phyloP scores from a whole-genome alignment of 2,329 filamentous ascomycete genomes.

The Trichoderma sp. region DNA sequence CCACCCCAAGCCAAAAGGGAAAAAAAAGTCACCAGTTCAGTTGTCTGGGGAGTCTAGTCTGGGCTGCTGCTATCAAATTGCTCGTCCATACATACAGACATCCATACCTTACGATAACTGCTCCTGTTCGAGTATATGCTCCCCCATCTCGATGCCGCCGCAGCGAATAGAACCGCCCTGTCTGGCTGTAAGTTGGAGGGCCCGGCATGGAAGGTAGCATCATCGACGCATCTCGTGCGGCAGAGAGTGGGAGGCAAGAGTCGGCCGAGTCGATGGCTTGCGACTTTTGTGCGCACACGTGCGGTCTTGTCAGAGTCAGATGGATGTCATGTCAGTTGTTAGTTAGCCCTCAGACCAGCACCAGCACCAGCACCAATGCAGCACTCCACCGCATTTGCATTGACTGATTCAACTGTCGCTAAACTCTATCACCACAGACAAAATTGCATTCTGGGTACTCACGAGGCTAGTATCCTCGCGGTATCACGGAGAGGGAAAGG shows the following conservation, averaged over 20 bases:
- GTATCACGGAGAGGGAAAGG: not conserved
- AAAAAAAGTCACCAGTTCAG: not conserved
- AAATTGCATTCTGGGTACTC: not conserved
- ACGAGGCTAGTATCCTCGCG: not conserved
- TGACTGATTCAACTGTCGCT: not conserved
- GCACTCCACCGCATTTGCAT: not conserved
- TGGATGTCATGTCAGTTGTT: not conserved
- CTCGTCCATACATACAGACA: not conserved
- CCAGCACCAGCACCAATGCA: not conserved
- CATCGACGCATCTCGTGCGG: not conserved
- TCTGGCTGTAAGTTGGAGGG: not conserved
- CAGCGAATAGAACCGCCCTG: not conserved
- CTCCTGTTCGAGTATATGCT: not conserved
- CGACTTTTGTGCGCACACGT: not conserved
- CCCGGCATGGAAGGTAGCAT: constrained; percentile 22
- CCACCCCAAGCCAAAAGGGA: not conserved
- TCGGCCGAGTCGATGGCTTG: not conserved
- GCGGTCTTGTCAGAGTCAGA: not conserved
- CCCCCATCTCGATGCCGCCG: not conserved
- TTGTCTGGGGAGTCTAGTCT: not conserved
- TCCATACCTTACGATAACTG: not conserved
- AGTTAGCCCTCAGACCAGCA: not conserved
- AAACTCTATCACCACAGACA: constrained; percentile 8
- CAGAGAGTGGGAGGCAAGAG: not conserved
- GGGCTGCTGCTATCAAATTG: not conserved